Evolutionary conservation across 73 alveolate species (phyloP), one percentile per base, ranked within the genome.

Genomic region (Breviolum minutum): DNA sequence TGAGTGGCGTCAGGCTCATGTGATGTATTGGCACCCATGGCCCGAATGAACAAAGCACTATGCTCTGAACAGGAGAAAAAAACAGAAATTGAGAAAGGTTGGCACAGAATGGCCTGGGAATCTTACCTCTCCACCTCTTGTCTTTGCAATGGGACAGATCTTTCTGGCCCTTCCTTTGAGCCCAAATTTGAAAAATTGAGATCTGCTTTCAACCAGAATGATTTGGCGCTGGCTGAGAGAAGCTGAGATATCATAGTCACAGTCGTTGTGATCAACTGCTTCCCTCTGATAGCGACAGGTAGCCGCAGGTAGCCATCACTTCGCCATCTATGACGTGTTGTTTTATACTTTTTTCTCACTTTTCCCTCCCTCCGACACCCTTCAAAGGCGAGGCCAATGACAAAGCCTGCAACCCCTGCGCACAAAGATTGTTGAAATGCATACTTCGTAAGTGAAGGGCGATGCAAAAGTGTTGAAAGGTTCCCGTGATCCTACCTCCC

Each of bases 21-120:
- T 17, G 92, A 83, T 26, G 76, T n/a, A 83, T 83, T 83, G 71
- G 92, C 76, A 24, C 92, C 92, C 92, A 83, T 83, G 92, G 92
- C 92, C 60, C 61, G 12, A 27, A 29, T 61, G 90, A 81, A 17
- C 70, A n/a, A 79, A 79, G 64, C 27, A 29, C 86, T 77, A 10
- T 12, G 86, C 63, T 19, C 27, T 19, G 14, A n/a, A n/a, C 20
- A n/a, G 86, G 62, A 77, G 63, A 77, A 77, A n/a, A 26, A n/a
- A 77, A 77, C 11, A 77, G 8, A 13, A 73, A 40, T 40, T 69
- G 77, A 73, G 12, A 71, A 12, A 24, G 12, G 63, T 8, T 7
- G 85, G 29, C 10, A 77, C 86, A 77, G 5, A 40, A 40, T 40
- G 54, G 54, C 54, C 54, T 10, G 63, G n/a, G 61, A 30, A 10